Conservation (phyloP, 306 rosid species). For the Alnus glutinosa region DNA sequence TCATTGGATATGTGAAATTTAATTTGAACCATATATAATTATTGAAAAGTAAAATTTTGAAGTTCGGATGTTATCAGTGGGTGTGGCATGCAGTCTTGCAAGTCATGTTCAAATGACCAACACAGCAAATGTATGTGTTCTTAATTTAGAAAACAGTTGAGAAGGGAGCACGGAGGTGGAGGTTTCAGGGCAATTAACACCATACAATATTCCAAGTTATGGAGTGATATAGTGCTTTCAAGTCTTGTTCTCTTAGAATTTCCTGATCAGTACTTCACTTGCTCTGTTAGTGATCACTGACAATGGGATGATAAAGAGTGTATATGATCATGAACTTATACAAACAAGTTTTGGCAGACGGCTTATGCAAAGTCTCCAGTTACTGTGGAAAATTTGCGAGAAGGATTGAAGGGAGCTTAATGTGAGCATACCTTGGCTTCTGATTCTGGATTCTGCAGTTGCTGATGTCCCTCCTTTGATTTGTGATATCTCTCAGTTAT, state of each 20-base stretch:
- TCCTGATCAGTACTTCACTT: not conserved
- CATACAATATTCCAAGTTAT: not conserved
- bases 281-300: not conserved
- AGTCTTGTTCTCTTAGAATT: not conserved
- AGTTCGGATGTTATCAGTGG: not conserved
- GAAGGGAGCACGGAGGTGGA: not conserved
- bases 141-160: not conserved
- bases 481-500: constrained; percentile 55
- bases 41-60: not conserved
- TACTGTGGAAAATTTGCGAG: constrained; percentile 1
- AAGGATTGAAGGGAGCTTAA: constrained; percentile 15
- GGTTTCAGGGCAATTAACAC: not conserved
- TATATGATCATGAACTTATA: too few relatives aligned
- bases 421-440: constrained; percentile 60
- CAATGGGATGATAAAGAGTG: not conserved
- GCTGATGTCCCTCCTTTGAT: constrained; percentile 57
- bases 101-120: not conserved
- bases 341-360: not conserved
- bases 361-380: not conserved
- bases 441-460: constrained; percentile 52
- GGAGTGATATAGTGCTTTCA: not conserved
- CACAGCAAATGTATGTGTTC: not conserved
- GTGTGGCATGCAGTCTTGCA: not conserved
- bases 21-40: too few relatives aligned
- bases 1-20: too few relatives aligned